Conservation (phyloP, 345 rosid genomes). For the Limnanthes douglasii region DNA sequence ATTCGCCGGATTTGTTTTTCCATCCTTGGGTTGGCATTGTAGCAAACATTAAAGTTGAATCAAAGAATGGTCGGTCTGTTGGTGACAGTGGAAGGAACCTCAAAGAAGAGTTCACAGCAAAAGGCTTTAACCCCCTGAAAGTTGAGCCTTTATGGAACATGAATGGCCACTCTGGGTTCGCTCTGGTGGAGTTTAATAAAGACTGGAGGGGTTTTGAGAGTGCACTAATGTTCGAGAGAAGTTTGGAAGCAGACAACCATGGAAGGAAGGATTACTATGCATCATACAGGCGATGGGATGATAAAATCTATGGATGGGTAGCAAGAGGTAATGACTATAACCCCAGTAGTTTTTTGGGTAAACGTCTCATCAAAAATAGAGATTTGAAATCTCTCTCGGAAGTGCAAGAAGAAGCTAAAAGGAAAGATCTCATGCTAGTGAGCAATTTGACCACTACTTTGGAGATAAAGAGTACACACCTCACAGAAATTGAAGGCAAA, state of each 20-base stretch:
- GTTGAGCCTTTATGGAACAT: constrained; percentile 45
- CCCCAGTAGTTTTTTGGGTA: constrained; percentile 17
- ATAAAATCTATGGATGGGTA: constrained; percentile 49
- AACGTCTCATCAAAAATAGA: constrained; percentile 29
- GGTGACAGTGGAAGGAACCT: constrained; percentile 48
- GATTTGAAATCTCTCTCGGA: constrained; percentile 39
- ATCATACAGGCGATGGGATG: constrained; percentile 12
- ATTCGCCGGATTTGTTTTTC: too few relatives aligned
- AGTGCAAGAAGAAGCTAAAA: constrained; percentile 28
- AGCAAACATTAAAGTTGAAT: constrained; percentile 38
- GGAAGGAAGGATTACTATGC: constrained; percentile 35
- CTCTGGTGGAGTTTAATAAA: constrained; percentile 42
- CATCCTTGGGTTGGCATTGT: constrained; percentile 62
- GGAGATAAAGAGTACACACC: constrained; percentile 17
- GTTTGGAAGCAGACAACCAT: constrained; percentile 15
- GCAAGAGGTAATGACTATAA: constrained; percentile 43
- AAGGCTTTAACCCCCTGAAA: constrained; percentile 54
- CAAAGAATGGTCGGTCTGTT: constrained; percentile 19
- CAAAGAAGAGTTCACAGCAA: constrained; percentile 22
- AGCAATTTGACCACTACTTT: constrained; percentile 24
- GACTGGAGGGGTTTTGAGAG: constrained; percentile 41
- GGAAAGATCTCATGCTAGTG: constrained; percentile 23
- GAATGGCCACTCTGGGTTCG: constrained; percentile 46
- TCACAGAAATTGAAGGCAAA: constrained; percentile 28
- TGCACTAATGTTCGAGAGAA: constrained; percentile 44